Conservation (phyloP, 352 stramenopile genomes). For the Phytopythium mirpurense region DNA sequence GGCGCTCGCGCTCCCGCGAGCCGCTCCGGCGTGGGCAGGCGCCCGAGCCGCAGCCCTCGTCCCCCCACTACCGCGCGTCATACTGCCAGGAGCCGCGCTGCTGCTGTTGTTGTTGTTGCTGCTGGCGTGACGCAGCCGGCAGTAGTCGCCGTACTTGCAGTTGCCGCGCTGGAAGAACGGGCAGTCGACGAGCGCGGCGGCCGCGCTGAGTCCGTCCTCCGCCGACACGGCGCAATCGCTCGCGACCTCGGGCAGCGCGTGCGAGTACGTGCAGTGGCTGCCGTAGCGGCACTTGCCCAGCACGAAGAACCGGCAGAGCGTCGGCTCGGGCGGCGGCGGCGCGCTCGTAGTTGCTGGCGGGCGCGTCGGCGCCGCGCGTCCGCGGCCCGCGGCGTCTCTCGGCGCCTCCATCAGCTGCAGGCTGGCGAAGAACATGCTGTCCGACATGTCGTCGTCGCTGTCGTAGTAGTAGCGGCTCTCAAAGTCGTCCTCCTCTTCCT, state of each 20-base stretch:
- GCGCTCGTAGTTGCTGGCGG: neutral
- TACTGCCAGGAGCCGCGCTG: too few relatives aligned
- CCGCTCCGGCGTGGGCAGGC: neutral
- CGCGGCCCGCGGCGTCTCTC: too few relatives aligned
- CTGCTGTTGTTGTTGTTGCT: too few relatives aligned
- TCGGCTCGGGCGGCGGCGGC: conserved; percentile 16
- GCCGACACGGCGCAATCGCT: conserved; percentile 27
- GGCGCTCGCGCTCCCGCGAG: neutral
- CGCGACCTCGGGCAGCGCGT: conserved; percentile 28
- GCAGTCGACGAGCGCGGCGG: conserved; percentile 63
- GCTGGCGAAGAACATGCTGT: conserved; percentile 5
- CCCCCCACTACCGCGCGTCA: too few relatives aligned
- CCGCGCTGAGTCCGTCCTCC: conserved; percentile 30
- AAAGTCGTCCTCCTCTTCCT: neutral
- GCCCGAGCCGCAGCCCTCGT: neutral
- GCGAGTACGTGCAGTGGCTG: conserved; percentile 71
- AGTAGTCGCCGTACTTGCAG: conserved; percentile 71
- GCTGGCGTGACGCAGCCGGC: conserved; percentile 43
- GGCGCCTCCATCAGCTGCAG: neutral
- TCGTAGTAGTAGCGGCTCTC: conserved; percentile 6
- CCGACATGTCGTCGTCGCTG: conserved; percentile 4
- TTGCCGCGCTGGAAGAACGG: conserved; percentile 70
- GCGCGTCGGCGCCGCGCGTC: too few relatives aligned
- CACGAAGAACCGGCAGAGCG: conserved; percentile 74
- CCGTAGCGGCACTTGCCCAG: conserved; percentile 70